Base-by-base conservation (phyloP, 768 basidiomycete genomes). In the Cubamyces sp. region DNA sequence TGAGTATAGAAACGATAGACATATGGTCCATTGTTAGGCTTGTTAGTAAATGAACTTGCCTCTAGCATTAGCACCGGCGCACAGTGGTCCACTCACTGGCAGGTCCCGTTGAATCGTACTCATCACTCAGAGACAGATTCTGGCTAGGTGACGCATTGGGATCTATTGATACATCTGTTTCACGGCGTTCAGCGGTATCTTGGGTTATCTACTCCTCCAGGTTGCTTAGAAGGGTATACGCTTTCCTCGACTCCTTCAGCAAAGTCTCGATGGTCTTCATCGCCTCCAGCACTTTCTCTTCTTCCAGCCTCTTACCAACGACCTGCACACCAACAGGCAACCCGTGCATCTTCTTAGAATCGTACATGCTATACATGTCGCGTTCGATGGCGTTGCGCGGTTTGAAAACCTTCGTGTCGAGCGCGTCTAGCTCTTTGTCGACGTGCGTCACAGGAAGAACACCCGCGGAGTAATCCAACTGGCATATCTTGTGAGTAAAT, bases 391-490 rank as follows among this genome's bases (percentile, higher is more conserved):
- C 68, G 56, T 78, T 81, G 40, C 71, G 66, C 52, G 74, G 71
- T 40, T 68, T 67, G 65, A 72, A 69, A 15, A 56, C 50, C 23
- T 52, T 23, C 16, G 21, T 1, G 28, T 47, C 60, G 60, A 78
- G 70, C 9, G 62, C 66, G 55, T 83, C 82, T 18, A 69, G 57
- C n/a, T 57, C 63, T 18, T 70, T 67, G 64, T 76, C 70, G 45
- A 82, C 81, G 39, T 69, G 73, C n/a, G 74, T 78, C 4, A 82
- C 79, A 0, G 83, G 83, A 57, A 84, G 71, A 8, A 79, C 77
- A 6, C 79, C 78, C 0, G 79, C 79, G 39, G 75, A 74, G 56
- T 82, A 79, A 61, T 84, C 83, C 34, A 81, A 73, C 78, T 81
- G 9, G 11, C 3, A 23, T n/a, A 11, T 41, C 7, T 9, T 19